Percentiles rank a stretch among this genome's conserved stretches.
Evolutionary conservation across 2,329 filamentous ascomycete genomes (phyloP).

Genomic region (Akanthomyces lecanii): DNA sequence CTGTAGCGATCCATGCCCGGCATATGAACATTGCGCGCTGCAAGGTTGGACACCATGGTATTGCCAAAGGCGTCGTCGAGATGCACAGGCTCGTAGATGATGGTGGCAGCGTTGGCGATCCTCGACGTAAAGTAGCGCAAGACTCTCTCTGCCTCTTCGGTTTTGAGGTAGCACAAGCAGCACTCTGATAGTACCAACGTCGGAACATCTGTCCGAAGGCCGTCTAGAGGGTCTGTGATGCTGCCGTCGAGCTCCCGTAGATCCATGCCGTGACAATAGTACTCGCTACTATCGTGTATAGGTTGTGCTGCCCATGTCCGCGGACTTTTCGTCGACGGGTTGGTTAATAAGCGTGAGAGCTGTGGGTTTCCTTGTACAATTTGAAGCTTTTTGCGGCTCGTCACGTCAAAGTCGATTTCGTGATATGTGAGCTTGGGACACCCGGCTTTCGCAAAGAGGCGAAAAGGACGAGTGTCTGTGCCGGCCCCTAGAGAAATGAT

Average conservation of each 20-base stretch:
- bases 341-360: conserved; percentile 37
- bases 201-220: conserved; percentile 56
- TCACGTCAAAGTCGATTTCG: conserved; percentile 82
- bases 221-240: conserved; percentile 25
- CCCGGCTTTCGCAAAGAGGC: conserved; percentile 53
- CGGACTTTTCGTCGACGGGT: conserved; percentile 28
- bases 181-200: conserved; percentile 92
- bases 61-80: conserved; percentile 82
- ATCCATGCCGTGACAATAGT: conserved; percentile 63
- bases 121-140: conserved; percentile 59
- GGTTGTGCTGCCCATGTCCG: conserved; percentile 42
- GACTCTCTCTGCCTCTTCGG: conserved; percentile 58
- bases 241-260: conserved; percentile 52
- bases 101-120: conserved; percentile 49
- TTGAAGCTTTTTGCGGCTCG: conserved; percentile 63
- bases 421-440: conserved; percentile 64
- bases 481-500: conserved; percentile 91
- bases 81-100: conserved; percentile 86
- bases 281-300: conserved; percentile 37
- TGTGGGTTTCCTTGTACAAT: conserved; percentile 44
- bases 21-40: conserved; percentile 74
- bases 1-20: conserved; percentile 75
- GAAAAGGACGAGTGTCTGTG: conserved; percentile 85
- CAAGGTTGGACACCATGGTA: conserved; percentile 89
- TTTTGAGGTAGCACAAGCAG: conserved; percentile 83